Base-by-base conservation (phyloP, 805 yeast species). In the Pichia nanzhaoensis region DNA sequence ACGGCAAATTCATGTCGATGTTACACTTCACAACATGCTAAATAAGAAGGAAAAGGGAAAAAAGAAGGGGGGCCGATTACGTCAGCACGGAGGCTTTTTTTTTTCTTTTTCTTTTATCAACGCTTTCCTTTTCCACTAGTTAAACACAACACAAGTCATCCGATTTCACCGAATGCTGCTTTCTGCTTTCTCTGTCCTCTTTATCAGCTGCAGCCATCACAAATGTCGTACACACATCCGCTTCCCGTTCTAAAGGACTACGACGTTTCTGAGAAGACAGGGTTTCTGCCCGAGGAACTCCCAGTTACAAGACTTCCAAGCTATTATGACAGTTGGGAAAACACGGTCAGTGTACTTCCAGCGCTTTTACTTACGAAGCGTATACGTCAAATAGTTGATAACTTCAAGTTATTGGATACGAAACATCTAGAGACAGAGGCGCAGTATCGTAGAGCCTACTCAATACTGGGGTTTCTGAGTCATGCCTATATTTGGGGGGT, bases 401-500 rank as follows among this genome's bases (percentile, higher is more conserved):
- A 66, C 12, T 51, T 90, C 55, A 86, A 89, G 1, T 47, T 71
- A 2, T 68, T 91, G 36, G 59, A 73, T 3, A 72, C 77, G 1
- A 70, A 68, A 8, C 60, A 70, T 5, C 65, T 83, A 31, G 49
- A 60, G 20, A 39, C 69, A 5, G 73, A 66, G 34, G 68, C 68
- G 10, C 82, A 86, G 52, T 71, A 73, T 58, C 74, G 95, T 59
- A 73, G 97, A 55, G 96, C 96, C 0, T 85, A 85, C 63, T 79
- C 84, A 16, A 67, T 88, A 2, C 69, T 90, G 24, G 82, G 91
- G 12, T 90, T 89, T 56, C 62, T 91, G 37, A 75, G 88, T 2
- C 96, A 90, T 62, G 95, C 93, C 1, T 90, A 90, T 59, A 80
- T 90, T 20, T 90, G 98, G 98, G 83, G 87, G 1, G 77, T 77